phyloP scores from a whole-genome alignment of 2,329 filamentous ascomycete genomes.

The Fusarium clavum region DNA sequence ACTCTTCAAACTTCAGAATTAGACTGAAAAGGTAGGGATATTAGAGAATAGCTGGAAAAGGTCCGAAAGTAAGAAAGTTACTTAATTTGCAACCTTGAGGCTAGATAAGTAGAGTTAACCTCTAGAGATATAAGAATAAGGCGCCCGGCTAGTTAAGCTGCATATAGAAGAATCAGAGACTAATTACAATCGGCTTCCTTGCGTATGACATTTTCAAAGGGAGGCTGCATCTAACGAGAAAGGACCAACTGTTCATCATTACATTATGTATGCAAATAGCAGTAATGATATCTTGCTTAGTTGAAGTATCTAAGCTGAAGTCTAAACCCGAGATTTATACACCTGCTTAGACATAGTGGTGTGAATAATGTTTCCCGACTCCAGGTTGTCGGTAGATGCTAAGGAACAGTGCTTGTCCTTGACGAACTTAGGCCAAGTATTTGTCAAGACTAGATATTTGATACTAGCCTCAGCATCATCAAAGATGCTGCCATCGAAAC shows the following conservation, averaged over 20 bases:
- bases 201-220: background rate
- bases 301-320: background rate
- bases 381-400: background rate
- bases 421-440: constrained; percentile 73
- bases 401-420: constrained; percentile 43
- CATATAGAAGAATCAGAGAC: background rate
- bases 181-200: background rate
- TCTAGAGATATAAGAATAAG: background rate
- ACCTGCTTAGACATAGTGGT: background rate
- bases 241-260: background rate
- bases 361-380: background rate
- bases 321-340: background rate
- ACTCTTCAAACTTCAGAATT: no score
- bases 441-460: constrained; percentile 75
- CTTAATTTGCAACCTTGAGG: background rate
- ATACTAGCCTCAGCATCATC: constrained; percentile 69
- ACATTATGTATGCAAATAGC: background rate
- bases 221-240: background rate
- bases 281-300: background rate
- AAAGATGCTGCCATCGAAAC: constrained; percentile 66
- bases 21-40: background rate
- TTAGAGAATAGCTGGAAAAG: background rate
- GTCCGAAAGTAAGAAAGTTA: background rate
- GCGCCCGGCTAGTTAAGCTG: background rate
- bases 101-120: background rate